Evolutionary conservation across 73 alveolate genomes (phyloP).

Genomic region (Uronychia binucleata): DNA sequence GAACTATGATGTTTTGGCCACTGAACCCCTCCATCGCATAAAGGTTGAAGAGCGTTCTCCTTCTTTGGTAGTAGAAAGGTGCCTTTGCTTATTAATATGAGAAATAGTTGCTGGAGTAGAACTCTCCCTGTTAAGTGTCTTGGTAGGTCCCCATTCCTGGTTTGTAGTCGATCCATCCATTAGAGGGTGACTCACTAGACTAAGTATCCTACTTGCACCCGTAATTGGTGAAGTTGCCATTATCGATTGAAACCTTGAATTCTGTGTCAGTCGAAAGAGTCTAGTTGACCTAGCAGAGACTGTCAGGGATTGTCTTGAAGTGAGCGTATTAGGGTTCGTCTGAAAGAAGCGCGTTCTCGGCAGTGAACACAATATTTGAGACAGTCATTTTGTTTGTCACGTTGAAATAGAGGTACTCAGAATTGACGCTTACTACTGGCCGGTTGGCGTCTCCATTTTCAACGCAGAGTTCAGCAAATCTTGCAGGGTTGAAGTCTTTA

Average conservation of each 20-base stretch:
- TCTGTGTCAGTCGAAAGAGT: no score
- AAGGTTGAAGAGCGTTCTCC: background rate
- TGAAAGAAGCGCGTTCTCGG: background rate
- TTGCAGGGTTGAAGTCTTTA: background rate
- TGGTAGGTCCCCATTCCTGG: no score
- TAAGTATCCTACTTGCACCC: no score
- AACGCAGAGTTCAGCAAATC: background rate
- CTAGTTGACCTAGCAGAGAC: no score
- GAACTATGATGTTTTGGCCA: background rate
- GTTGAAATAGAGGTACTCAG: background rate
- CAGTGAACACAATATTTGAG: background rate
- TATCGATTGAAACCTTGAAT: no score
- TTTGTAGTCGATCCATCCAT: background rate
- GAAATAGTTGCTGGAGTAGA: no score
- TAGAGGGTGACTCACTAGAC: background rate
- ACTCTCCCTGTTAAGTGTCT: no score
- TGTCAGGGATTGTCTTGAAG: no score
- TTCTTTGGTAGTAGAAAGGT: background rate
- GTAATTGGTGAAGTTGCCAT: no score
- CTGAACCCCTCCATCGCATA: background rate
- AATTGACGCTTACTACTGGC: background rate
- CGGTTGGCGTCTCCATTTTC: background rate
- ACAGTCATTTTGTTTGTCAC: background rate
- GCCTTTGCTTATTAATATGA: no score
- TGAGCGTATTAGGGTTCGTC: no score